Conservation (phyloP, 768 basidiomycete genomes). For the Rhizopogon vinicolor region DNA sequence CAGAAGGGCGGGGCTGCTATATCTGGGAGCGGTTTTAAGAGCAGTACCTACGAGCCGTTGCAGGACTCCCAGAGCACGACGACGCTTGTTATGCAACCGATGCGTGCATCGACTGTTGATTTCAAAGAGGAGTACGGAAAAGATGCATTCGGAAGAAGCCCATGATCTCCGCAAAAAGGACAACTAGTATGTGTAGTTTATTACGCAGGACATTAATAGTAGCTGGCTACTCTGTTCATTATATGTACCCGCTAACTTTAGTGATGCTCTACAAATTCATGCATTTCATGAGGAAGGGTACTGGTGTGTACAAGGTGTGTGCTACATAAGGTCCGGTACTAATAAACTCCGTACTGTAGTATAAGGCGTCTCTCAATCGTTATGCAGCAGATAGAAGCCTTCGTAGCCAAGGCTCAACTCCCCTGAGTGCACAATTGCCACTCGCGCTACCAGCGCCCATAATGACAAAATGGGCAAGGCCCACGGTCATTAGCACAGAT, state of each 20-base stretch:
- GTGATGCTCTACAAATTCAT: too few species aligned
- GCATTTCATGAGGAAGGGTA: too few species aligned
- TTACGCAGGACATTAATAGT: constrained; percentile 16
- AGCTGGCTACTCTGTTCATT: constrained; percentile 26
- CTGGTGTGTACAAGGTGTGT: too few species aligned
- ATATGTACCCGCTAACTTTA: constrained; percentile 4
- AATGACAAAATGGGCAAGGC: not conserved
- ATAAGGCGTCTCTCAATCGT: not conserved
- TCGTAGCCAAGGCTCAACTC: not conserved
- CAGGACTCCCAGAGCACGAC: constrained; percentile 22
- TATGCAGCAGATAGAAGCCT: not conserved
- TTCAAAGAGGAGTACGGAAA: constrained; percentile 11
- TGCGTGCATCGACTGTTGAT: constrained; percentile 15
- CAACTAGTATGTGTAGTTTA: not conserved
- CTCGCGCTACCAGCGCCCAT: not conserved
- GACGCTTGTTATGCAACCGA: constrained; percentile 26
- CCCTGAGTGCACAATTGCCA: not conserved
- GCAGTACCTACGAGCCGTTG: constrained; percentile 19
- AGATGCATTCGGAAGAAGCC: constrained; percentile 13
- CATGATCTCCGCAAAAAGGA: not conserved
- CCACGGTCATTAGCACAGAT: not conserved
- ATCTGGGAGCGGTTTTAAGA: not conserved
- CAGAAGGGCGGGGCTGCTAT: constrained; percentile 9
- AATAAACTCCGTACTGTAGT: too few species aligned
- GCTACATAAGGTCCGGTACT: not conserved